phyloP scores from a whole-genome alignment of 352 stramenopile genomes.

The Phytophthora multivora region DNA sequence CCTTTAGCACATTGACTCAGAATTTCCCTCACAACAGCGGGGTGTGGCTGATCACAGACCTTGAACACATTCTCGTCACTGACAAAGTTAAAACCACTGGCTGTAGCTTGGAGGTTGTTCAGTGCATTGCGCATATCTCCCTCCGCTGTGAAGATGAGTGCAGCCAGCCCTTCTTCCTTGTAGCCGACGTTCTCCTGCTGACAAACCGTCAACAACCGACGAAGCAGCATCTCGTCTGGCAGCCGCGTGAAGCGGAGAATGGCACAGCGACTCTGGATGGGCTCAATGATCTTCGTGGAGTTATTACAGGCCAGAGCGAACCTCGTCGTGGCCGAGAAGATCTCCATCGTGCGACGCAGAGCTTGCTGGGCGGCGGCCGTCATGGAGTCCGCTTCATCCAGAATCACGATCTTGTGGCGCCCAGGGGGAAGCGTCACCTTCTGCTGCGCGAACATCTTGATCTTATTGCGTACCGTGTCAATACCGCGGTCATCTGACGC shows the following conservation, averaged over 20 bases:
- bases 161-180: slow-evolving; percentile 93
- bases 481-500: slow-evolving; percentile 96
- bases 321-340: slow-evolving; percentile 97
- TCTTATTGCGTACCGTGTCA: slow-evolving; percentile 94
- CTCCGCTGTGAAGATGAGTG: slow-evolving; percentile 98
- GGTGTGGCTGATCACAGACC: slow-evolving; percentile 96
- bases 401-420: slow-evolving; percentile 98
- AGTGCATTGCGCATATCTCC: slow-evolving; percentile 99
- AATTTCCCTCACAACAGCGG: slow-evolving; percentile 77
- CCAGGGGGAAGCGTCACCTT: slow-evolving; percentile 94
- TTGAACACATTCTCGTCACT: slow-evolving; percentile 96
- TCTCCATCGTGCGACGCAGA: slow-evolving; percentile 98
- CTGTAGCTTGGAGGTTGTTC: slow-evolving; percentile 99
- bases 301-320: slow-evolving; percentile 99
- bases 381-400: slow-evolving; percentile 99
- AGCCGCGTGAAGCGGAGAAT: slow-evolving; percentile 98
- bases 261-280: slow-evolving; percentile 98
- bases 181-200: slow-evolving; percentile 90
- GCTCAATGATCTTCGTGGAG: slow-evolving; percentile 99
- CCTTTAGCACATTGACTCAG: slow-evolving; percentile 70
- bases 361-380: slow-evolving; percentile 97
- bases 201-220: slow-evolving; percentile 94
- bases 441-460: slow-evolving; percentile 99
- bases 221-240: slow-evolving; percentile 95
- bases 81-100: slow-evolving; percentile 95